Conservation (phyloP, 257 asterid genomes). For the Nicotiana sylvestris region DNA sequence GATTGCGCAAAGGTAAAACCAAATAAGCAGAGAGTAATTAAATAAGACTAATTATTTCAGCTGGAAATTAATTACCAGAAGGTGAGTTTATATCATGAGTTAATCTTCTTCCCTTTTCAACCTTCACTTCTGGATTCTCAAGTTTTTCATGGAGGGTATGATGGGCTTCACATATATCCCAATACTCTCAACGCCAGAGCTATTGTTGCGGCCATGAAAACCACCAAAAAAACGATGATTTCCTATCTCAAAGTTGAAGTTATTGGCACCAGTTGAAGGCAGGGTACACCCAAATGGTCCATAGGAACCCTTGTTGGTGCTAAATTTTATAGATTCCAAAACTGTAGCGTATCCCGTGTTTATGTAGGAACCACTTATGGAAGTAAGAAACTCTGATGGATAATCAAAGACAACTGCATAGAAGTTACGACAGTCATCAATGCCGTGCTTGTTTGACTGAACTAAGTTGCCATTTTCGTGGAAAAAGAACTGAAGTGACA, state of each 20-base stretch:
- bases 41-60: too few relatives aligned
- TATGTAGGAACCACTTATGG: background rate
- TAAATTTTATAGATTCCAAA: conserved; percentile 26
- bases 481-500: conserved; percentile 32
- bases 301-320: conserved; percentile 29
- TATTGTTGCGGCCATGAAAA: conserved; percentile 27
- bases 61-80: too few relatives aligned
- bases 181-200: conserved; percentile 15
- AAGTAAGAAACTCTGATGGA: background rate
- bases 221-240: conserved; percentile 32
- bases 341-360: background rate
- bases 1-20: background rate
- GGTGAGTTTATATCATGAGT: too few relatives aligned
- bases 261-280: background rate
- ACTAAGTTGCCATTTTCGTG: conserved; percentile 26
- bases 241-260: conserved; percentile 29
- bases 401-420: background rate
- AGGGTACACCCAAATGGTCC: conserved; percentile 36
- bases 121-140: too few relatives aligned
- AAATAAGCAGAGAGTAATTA: too few relatives aligned
- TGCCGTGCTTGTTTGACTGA: conserved; percentile 18
- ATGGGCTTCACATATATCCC: conserved; percentile 37
- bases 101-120: background rate
- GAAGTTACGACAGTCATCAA: background rate
- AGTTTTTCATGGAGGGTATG: background rate